phyloP scores from a whole-genome alignment of 192 early-diverging fungal genomes.

The Coemansia sp. region DNA sequence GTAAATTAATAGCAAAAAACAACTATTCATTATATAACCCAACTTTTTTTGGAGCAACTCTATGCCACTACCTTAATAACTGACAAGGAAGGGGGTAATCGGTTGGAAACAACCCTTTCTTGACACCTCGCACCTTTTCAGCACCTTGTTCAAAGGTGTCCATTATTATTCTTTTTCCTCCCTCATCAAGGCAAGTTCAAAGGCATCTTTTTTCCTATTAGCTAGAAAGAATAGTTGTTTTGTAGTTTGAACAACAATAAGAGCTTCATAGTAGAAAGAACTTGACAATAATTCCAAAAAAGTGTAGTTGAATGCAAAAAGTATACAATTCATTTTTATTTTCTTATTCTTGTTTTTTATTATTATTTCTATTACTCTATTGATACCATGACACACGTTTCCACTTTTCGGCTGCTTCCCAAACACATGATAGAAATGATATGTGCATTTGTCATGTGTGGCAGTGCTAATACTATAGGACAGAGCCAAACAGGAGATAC shows the following conservation, averaged over 20 bases:
- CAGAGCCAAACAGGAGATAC: neutral
- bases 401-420: neutral
- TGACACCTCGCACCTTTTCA: no score
- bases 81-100: no score
- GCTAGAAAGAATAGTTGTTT: neutral
- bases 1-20: no score
- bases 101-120: no score
- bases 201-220: no score
- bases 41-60: no score
- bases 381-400: neutral
- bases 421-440: conserved; percentile 2
- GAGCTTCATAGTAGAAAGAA: neutral
- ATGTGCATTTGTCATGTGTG: neutral
- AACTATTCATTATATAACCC: no score
- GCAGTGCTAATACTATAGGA: neutral
- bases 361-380: neutral
- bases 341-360: neutral
- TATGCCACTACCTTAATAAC: no score
- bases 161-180: neutral
- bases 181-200: no score
- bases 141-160: neutral
- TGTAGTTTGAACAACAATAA: neutral
- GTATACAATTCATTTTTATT: neutral
- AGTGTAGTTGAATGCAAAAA: no score
- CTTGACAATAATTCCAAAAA: no score